Evolutionary conservation across 768 basidiomycete species (phyloP), one percentile per base, ranked within the genome.

Genomic region (Calocybe cyanea): DNA sequence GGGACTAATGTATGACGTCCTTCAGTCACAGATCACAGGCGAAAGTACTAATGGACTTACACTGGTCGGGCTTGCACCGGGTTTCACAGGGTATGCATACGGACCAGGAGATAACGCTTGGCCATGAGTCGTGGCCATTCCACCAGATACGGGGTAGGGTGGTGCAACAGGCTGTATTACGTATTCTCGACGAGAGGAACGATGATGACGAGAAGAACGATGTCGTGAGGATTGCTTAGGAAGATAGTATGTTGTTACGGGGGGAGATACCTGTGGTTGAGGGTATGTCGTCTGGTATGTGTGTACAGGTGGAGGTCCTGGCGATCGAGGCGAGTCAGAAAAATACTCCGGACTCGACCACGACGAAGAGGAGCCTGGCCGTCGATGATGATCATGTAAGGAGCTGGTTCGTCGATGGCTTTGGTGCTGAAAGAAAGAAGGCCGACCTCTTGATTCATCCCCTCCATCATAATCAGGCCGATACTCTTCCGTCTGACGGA

Each of bases 401-500:
- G 41, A 41, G 33, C 28, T 31, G 36, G 35, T 18, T 32, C 34
- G 31, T 6, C 40, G 44, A 40, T 35, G 48, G 28, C 39, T 23
- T 8, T 35, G 17, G 11, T 41, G 49, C 28, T 48, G 45, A 35
- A 50, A 25, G 32, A 45, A 38, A 10, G 51, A 50, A 7, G 45
- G 42, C 33, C 25, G 25, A 28, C 25, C 25, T 28, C 18, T 39
- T 17, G n/a, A 30, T 25, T 35, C 40, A 17, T 35, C 30, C 7
- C 21, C 45, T 25, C 32, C 14, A 49, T 61, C 52, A 50, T 69
- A 69, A 28, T 62, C 48, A 6, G 57, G 40, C 33, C 70, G 56
- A 51, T 67, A 62, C 20, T 61, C 60, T 49, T 75, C 69, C 1
- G 76, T 80, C 17, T 74, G 56, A 53, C 66, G 49, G 13, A 78